Evolutionary conservation across 2,329 filamentous ascomycete species (phyloP).

Genomic region (Fusarium sororula): DNA sequence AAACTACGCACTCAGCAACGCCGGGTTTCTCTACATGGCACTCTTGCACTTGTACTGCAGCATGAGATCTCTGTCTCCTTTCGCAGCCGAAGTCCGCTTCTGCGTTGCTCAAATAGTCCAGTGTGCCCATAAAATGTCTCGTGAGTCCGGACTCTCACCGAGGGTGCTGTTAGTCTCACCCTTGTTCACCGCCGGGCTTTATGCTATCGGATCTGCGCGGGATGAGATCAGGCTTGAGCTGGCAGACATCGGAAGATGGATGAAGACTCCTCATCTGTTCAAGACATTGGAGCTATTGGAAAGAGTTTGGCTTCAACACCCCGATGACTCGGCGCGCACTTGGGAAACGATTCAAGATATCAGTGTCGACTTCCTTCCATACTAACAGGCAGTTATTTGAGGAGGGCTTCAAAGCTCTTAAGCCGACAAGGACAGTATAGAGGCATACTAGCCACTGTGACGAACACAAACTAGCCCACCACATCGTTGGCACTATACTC

Average conservation of each 20-base stretch:
- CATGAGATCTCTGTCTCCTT: background rate
- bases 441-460: background rate
- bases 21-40: conserved; percentile 24
- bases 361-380: background rate
- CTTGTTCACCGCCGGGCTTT: conserved; percentile 21
- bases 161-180: conserved; percentile 20
- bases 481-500: background rate
- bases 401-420: too few species aligned
- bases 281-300: conserved; percentile 15
- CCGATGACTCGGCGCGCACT: background rate
- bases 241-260: conserved; percentile 20
- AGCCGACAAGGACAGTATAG: accelerated
- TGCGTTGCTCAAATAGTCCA: conserved; percentile 18
- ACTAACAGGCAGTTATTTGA: background rate
- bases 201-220: background rate
- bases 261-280: conserved; percentile 21
- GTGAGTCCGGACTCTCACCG: conserved; percentile 1
- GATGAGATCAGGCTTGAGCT: conserved; percentile 1
- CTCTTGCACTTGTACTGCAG: conserved; percentile 21
- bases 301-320: conserved; percentile 2
- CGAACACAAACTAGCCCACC: accelerated
- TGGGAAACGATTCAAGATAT: background rate
- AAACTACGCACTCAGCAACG: conserved; percentile 25
- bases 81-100: background rate
- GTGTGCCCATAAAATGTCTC: conserved; percentile 13